phyloP scores from a whole-genome alignment of 331 rosid species.

The Malus hybrid region DNA sequence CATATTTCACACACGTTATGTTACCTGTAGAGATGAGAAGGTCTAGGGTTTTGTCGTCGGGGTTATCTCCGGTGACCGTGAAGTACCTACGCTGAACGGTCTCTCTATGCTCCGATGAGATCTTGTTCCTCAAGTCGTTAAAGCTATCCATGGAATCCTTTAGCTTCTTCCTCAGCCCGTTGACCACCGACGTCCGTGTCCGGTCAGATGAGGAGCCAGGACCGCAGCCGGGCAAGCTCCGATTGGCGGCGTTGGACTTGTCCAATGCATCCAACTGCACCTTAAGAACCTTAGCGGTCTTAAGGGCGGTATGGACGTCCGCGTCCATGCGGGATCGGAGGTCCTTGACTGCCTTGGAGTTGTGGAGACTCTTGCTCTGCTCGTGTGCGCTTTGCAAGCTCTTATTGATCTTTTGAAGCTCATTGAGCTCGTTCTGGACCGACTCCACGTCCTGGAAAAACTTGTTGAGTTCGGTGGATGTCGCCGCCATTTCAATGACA shows the following conservation, averaged over 20 bases:
- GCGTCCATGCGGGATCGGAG: slow-evolving; percentile 77
- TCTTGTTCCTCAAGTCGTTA: slow-evolving; percentile 50
- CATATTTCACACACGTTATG: neutral
- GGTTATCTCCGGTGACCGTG: slow-evolving; percentile 93
- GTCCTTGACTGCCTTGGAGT: slow-evolving; percentile 67
- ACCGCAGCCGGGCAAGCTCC: slow-evolving; percentile 70
- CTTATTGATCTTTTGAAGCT: slow-evolving; percentile 43
- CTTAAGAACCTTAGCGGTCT: slow-evolving; percentile 76
- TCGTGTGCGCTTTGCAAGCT: slow-evolving; percentile 43
- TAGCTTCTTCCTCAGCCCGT: slow-evolving; percentile 79
- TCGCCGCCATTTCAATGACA: slow-evolving; percentile 51
- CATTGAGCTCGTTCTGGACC: slow-evolving; percentile 68
- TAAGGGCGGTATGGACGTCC: slow-evolving; percentile 61
- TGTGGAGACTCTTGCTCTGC: slow-evolving; percentile 68
- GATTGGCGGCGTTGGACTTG: slow-evolving; percentile 68
- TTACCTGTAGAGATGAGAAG: slow-evolving; percentile 82
- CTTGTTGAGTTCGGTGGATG: slow-evolving; percentile 46
- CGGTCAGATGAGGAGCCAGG: slow-evolving; percentile 90
- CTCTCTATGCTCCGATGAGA: slow-evolving; percentile 70
- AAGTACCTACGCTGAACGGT: slow-evolving; percentile 88
- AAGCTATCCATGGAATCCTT: slow-evolving; percentile 79
- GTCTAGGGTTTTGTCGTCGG: slow-evolving; percentile 82
- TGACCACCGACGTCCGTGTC: slow-evolving; percentile 72
- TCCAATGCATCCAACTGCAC: slow-evolving; percentile 70
- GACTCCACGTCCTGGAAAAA: slow-evolving; percentile 77